phyloP scores from a whole-genome alignment of 2,329 filamentous ascomycete genomes.

The Pseudogymnoascus sp. region DNA sequence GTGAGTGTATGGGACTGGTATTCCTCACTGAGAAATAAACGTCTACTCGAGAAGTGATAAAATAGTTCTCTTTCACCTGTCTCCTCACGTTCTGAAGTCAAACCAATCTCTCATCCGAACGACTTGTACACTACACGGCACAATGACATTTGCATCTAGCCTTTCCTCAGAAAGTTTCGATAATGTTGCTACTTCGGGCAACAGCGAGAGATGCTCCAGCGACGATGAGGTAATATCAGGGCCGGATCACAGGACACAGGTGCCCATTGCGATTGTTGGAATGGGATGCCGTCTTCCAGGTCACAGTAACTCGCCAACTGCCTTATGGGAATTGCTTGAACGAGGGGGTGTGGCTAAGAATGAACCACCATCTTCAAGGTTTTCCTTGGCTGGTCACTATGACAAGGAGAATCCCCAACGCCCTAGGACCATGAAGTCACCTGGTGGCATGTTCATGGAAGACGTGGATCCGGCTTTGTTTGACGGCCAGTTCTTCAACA shows the following conservation, averaged over 20 bases:
- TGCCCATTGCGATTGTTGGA: background rate
- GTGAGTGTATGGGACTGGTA: background rate
- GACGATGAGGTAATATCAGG: background rate
- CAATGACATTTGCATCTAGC: background rate
- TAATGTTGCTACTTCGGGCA: background rate
- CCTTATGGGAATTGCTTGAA: conserved; percentile 11
- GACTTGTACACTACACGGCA: background rate
- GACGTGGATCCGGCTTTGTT: background rate
- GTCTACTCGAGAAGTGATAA: background rate
- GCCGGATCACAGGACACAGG: background rate
- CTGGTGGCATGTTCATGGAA: conserved; percentile 1
- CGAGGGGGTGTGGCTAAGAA: background rate
- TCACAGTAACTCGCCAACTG: conserved; percentile 5
- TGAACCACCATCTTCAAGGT: background rate
- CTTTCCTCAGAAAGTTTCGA: background rate
- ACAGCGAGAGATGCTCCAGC: background rate
- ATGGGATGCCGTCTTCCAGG: conserved; percentile 11
- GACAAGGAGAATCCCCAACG: conserved; percentile 8
- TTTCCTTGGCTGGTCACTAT: conserved; percentile 15
- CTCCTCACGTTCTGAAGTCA: background rate
- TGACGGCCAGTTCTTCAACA: background rate
- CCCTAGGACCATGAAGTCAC: conserved; percentile 3
- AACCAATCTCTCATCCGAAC: background rate
- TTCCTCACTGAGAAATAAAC: background rate
- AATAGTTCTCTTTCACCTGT: background rate